Conservation (phyloP, 1,284 basidiomycete species). For the Ustilago bromivora region DNA sequence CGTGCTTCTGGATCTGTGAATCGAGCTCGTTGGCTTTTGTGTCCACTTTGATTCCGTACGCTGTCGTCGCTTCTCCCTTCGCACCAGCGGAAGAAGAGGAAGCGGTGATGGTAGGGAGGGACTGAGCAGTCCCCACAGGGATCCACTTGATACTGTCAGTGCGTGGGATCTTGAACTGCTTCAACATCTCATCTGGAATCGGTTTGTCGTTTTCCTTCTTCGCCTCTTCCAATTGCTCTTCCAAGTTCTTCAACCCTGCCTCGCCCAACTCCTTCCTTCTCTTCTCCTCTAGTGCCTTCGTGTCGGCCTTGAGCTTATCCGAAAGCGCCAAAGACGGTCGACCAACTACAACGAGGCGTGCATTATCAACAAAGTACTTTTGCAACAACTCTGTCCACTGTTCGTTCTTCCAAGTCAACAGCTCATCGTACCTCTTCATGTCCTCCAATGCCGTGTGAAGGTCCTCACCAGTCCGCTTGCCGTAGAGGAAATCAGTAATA, state of each 20-base stretch:
- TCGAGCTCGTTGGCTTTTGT: conserved; percentile 59
- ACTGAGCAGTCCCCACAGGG: conserved; percentile 79
- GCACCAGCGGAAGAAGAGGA: background rate
- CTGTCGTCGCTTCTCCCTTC: conserved; percentile 14
- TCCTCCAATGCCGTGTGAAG: conserved; percentile 82
- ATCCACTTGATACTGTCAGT: conserved; percentile 93
- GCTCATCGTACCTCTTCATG: conserved; percentile 77
- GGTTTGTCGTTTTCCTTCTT: conserved; percentile 87
- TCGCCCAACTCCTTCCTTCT: conserved; percentile 82
- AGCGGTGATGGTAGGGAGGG: background rate
- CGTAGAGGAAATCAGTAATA: conserved; percentile 84
- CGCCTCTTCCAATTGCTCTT: conserved; percentile 80
- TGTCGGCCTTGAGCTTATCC: conserved; percentile 82
- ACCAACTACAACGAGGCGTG: conserved; percentile 76
- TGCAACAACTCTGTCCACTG: conserved; percentile 86
- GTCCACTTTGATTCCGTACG: conserved; percentile 28
- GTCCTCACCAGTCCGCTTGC: conserved; percentile 83
- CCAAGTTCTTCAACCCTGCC: conserved; percentile 81
- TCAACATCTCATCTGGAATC: conserved; percentile 83
- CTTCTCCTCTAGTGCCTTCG: conserved; percentile 80
- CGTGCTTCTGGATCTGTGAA: conserved; percentile 75
- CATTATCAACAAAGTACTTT: conserved; percentile 74
- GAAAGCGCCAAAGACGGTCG: conserved; percentile 89
- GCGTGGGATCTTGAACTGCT: conserved; percentile 76
- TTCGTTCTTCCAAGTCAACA: conserved; percentile 78